Base-by-base conservation (phyloP, 2,329 filamentous ascomycete genomes). In the Graphilbum sp. region DNA sequence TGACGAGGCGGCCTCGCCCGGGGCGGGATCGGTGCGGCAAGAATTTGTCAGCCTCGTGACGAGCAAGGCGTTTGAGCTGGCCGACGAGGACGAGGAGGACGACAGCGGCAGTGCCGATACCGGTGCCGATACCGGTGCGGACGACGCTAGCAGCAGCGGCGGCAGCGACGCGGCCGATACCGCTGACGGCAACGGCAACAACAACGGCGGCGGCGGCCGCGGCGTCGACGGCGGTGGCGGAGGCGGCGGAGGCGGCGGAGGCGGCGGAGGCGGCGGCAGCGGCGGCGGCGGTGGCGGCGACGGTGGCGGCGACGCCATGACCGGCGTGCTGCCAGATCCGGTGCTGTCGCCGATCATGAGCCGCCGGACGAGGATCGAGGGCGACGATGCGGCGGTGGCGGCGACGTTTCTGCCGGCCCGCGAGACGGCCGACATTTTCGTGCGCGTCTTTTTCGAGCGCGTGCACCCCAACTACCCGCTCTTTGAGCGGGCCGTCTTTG, bases 371-470 rank as follows among this genome's bases (percentile, higher is more conserved):
- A 40, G 40, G 15, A 16, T 20, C 8, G 40, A 44, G n/a, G 19
- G 18, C 13, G 41, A 41, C 16, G 44, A 44, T n/a, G 40, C 37
- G 2, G 35, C 42, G 2, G 36, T 36, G 32, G 32, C 34, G 1
- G 32, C 34, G 6, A 31, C 38, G 3, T 42, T 46, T 27, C 20
- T 46, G n/a, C 44, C 44, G 7, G 34, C 34, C 3, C 40, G 41
- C 10, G 44, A 46, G 19, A 44, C 40, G 1, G 44, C 44, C 25
- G 38, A 46, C 35, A 33, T 44, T 3, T 46, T 46, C 17, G 41
- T 46, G 25, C 39, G 40, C 23, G 35, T 44, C 31, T 46, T 46
- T 37, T 46, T 46, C n/a, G 44, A 46, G 25, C 40, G 38, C 24
- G 37, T 46, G 15, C 42, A 46, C 24, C 44, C 44, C 21, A 44